Evolutionary conservation across 169 alveolate species (phyloP).

Genomic region (Cystoisospora suis): DNA sequence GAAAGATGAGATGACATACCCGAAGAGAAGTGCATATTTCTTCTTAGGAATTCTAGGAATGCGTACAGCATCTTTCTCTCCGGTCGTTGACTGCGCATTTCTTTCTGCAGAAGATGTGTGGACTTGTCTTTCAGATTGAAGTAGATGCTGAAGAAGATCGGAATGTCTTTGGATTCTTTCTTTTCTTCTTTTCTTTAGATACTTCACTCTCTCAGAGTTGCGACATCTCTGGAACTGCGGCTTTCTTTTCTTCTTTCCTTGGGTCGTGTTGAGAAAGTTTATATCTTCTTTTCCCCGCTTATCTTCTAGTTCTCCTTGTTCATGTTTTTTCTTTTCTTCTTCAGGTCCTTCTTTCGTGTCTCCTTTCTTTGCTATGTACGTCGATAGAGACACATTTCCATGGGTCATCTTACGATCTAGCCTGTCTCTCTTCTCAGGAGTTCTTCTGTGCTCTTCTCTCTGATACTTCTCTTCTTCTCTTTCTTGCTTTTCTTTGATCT

Average conservation of each 20-base stretch:
- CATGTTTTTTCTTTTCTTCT: neutral
- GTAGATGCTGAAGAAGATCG: neutral
- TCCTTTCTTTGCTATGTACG: neutral
- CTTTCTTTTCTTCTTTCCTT: neutral
- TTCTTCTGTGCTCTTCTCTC: too few relatives aligned
- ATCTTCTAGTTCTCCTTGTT: neutral
- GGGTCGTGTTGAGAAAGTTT: neutral
- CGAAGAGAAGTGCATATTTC: slow-evolving; percentile 26
- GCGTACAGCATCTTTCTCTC: neutral
- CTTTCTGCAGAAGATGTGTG: neutral
- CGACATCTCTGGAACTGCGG: neutral
- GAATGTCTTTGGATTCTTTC: neutral
- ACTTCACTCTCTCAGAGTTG: neutral
- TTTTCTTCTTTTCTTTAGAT: neutral
- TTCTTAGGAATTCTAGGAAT: neutral
- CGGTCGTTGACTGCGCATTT: neutral
- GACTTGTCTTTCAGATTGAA: neutral
- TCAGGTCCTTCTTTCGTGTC: neutral
- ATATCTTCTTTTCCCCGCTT: neutral
- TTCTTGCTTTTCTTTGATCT: too few relatives aligned
- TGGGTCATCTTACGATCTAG: neutral
- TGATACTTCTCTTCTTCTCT: too few relatives aligned
- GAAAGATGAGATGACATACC: too few relatives aligned
- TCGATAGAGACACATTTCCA: neutral
- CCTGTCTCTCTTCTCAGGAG: neutral